phyloP scores from a whole-genome alignment of 2,329 filamentous ascomycete genomes.

The Exutisphaerella laricina region DNA sequence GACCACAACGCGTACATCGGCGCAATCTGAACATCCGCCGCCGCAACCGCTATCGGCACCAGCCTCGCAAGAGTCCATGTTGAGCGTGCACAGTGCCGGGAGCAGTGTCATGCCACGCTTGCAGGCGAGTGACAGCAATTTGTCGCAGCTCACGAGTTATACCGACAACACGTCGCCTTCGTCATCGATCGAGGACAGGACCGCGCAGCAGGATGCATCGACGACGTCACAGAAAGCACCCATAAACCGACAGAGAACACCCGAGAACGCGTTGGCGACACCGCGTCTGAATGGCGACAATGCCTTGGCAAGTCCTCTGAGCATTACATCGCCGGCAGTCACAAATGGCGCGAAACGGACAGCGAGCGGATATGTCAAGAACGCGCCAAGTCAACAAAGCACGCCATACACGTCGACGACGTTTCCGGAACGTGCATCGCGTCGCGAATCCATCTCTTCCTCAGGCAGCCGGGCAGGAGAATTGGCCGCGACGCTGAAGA shows the following conservation, averaged over 20 bases:
- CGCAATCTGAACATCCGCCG: not conserved
- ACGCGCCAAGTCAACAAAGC: constrained; percentile 41
- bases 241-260: constrained; percentile 12
- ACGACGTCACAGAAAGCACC: constrained; percentile 7
- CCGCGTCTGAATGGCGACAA: constrained; percentile 21
- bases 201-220: constrained; percentile 6
- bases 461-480: constrained; percentile 69
- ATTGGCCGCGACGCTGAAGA: constrained; percentile 75
- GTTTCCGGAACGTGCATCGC: constrained; percentile 46
- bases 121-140: constrained; percentile 24
- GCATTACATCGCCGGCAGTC: constrained; percentile 36
- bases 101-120: constrained; percentile 19
- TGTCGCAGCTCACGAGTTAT: constrained; percentile 29
- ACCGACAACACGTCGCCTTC: constrained; percentile 29
- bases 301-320: constrained; percentile 36
- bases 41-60: constrained; percentile 25
- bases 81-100: constrained; percentile 23
- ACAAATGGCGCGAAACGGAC: constrained; percentile 63
- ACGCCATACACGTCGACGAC: constrained; percentile 30
- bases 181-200: constrained; percentile 14
- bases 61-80: constrained; percentile 29
- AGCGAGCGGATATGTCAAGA: constrained; percentile 68
- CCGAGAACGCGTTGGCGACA: constrained; percentile 15
- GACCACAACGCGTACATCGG: constrained; percentile 24
- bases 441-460: constrained; percentile 64